Evolutionary conservation across 2,329 filamentous ascomycete genomes (phyloP).

Genomic region (Seiridium unicorne): DNA sequence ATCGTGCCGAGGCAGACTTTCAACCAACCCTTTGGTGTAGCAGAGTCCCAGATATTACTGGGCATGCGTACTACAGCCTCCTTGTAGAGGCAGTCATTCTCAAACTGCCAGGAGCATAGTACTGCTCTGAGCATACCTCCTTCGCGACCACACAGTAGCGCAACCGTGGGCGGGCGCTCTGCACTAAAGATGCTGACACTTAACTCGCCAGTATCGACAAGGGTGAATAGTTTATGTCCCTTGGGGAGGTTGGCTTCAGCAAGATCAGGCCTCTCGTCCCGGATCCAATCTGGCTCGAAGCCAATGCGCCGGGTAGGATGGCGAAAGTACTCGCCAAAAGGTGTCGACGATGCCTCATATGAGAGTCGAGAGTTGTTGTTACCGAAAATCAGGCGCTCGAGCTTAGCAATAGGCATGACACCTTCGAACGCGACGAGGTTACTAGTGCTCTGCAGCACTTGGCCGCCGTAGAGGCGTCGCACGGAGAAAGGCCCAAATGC

Average conservation of each 20-base stretch:
- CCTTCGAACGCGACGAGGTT: conserved; percentile 26
- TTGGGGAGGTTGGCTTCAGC: conserved; percentile 11
- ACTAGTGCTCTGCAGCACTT: conserved; percentile 19
- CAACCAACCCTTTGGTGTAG: conserved; percentile 18
- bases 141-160: conserved; percentile 26
- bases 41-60: conserved; percentile 14
- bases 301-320: conserved; percentile 18
- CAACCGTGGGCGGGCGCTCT: conserved; percentile 24
- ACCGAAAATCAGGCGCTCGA: conserved; percentile 25
- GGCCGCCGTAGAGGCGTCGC: conserved; percentile 16
- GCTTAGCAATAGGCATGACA: conserved; percentile 16
- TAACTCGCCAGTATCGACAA: conserved; percentile 29
- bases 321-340: conserved; percentile 15
- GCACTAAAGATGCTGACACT: conserved; percentile 27
- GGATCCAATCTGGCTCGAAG: conserved; percentile 18
- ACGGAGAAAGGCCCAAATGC: conserved; percentile 16
- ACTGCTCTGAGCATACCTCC: conserved; percentile 29
- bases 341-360: conserved; percentile 21
- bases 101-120: conserved; percentile 21
- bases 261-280: neutral
- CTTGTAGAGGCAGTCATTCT: conserved; percentile 19
- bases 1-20: conserved; percentile 16
- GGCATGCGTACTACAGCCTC: conserved; percentile 19
- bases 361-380: conserved; percentile 17
- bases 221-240: conserved; percentile 25